Percentiles rank a stretch among this genome's conserved stretches.
Conservation (phyloP, 805 yeast genomes). For the Candida morakotiae region DNA sequence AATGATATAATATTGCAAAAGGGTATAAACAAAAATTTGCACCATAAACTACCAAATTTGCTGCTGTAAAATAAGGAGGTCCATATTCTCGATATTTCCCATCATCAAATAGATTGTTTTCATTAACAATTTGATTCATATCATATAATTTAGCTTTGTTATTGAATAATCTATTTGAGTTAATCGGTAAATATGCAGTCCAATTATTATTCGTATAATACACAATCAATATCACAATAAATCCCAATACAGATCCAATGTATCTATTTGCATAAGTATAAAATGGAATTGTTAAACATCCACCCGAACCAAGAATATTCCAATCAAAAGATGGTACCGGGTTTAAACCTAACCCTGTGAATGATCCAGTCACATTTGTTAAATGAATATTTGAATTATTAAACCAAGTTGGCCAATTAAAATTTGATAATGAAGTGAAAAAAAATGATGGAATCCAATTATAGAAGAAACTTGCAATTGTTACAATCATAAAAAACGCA, state of each 20-base stretch:
- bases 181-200: conserved; percentile 48
- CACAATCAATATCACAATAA: conserved; percentile 26
- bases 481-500: conserved; percentile 33
- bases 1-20: conserved; percentile 47
- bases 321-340: conserved; percentile 43
- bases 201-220: conserved; percentile 48
- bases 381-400: conserved; percentile 35
- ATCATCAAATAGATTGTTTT: conserved; percentile 41
- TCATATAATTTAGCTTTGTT: conserved; percentile 47
- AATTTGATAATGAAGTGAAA: conserved; percentile 34
- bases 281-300: conserved; percentile 40
- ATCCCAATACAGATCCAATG: conserved; percentile 32
- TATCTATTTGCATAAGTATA: conserved; percentile 39
- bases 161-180: conserved; percentile 49
- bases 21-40: conserved; percentile 55
- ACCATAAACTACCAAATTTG: conserved; percentile 55
- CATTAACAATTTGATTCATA: conserved; percentile 43
- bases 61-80: conserved; percentile 65
- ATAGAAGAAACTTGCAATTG: conserved; percentile 32
- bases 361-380: conserved; percentile 35
- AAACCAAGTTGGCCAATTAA: conserved; percentile 46
- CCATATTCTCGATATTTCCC: conserved; percentile 50
- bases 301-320: conserved; percentile 35
- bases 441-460: conserved; percentile 41
- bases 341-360: conserved; percentile 36